phyloP scores from a whole-genome alignment of 495 filamentous ascomycete species.

The Podospora conica region DNA sequence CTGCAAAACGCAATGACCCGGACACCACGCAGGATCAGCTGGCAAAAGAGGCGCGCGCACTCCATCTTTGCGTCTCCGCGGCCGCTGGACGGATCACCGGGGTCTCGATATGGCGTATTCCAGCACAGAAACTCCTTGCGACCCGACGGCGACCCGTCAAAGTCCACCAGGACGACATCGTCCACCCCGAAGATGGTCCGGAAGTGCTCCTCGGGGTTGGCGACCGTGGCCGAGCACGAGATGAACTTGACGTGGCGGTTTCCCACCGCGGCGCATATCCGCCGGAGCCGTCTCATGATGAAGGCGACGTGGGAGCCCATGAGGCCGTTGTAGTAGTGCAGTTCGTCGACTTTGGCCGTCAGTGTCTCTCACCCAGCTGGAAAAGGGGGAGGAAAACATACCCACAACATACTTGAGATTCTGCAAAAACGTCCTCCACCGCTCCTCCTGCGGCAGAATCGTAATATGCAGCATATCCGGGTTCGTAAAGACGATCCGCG shows the following conservation, averaged over 20 bases:
- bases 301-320: constrained; percentile 92
- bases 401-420: constrained; percentile 87
- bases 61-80: constrained; percentile 77
- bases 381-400: constrained; percentile 22
- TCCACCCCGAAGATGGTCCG: constrained; percentile 83
- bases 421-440: constrained; percentile 82
- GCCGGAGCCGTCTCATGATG: constrained; percentile 84
- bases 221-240: constrained; percentile 94
- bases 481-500: constrained; percentile 93
- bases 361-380: not conserved
- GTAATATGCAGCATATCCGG: constrained; percentile 97
- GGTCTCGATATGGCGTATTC: constrained; percentile 96
- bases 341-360: constrained; percentile 54
- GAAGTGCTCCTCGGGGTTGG: constrained; percentile 91
- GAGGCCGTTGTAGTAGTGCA: constrained; percentile 94
- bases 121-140: constrained; percentile 95
- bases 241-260: constrained; percentile 88
- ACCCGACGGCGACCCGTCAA: constrained; percentile 89
- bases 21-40: constrained; percentile 81
- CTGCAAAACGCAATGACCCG: constrained; percentile 92
- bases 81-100: constrained; percentile 76
- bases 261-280: constrained; percentile 87
- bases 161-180: constrained; percentile 72
- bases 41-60: constrained; percentile 81
- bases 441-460: constrained; percentile 84